Conservation (phyloP, 106 monocot species). For the Dendrobium officinale region DNA sequence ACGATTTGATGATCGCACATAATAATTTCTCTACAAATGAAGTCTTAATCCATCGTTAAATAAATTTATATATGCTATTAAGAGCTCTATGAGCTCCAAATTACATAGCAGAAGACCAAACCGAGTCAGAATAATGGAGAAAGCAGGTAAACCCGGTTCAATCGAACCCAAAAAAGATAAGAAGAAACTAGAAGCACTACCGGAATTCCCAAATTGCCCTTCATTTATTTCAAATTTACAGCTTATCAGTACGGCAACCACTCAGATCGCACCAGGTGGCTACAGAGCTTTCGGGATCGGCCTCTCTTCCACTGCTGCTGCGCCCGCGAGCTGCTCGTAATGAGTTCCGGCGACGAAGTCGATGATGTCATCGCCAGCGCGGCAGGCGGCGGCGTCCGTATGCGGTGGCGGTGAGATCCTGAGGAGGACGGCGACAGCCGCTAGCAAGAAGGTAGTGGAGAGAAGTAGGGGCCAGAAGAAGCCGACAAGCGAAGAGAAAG, state of each 20-base stretch:
- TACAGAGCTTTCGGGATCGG: neutral
- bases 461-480: slow-evolving; percentile 92
- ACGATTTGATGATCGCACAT: no score
- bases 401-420: slow-evolving; percentile 55
- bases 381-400: neutral
- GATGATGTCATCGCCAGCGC: slow-evolving; percentile 50
- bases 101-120: no score
- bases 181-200: neutral
- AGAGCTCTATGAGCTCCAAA: no score
- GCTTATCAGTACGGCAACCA: neutral
- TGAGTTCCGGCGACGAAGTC: slow-evolving; percentile 59
- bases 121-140: no score
- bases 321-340: neutral
- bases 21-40: no score
- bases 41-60: no score
- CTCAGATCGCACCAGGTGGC: neutral
- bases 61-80: no score
- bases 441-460: slow-evolving; percentile 71
- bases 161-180: neutral
- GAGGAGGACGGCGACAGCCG: slow-evolving; percentile 54
- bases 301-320: neutral
- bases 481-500: slow-evolving; percentile 41
- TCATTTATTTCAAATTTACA: neutral
- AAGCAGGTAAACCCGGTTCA: neutral
- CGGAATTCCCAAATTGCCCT: neutral